These are phyloP conservation scores for Cardiospermum halicacabum DNA, from an alignment of 345 rosid species.

Conservation along the genomic window DNA sequence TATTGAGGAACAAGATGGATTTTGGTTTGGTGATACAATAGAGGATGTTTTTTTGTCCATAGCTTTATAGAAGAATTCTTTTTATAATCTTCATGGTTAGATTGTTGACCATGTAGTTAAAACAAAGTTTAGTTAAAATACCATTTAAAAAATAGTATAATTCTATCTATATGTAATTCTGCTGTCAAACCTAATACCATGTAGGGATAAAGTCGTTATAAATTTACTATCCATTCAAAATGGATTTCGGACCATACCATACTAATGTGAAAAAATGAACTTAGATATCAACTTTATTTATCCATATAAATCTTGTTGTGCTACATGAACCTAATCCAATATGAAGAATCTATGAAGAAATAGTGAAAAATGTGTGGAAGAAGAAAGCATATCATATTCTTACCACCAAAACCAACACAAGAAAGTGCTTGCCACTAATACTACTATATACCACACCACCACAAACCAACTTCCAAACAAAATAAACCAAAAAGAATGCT, in stretches of 20 bases:
- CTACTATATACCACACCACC: no score
- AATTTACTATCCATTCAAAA: no score
- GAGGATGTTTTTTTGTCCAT: background rate
- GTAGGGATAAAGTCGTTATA: no score
- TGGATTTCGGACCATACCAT: no score
- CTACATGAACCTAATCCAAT: no score
- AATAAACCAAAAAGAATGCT: background rate
- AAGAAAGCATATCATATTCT: background rate
- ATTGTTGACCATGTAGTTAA: background rate
- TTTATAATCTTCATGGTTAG: background rate
- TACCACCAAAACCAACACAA: background rate
- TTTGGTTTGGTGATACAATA: background rate
- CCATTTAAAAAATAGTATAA: no score
- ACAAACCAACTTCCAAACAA: background rate
- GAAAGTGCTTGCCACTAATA: constrained; percentile 13
- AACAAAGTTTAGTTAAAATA: no score
- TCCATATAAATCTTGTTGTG: no score
- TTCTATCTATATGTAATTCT: no score
- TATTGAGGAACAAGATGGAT: background rate
- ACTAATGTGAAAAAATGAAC: no score
- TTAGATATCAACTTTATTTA: no score
- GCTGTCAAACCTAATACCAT: no score
- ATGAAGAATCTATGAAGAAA: background rate
- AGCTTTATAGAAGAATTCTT: background rate
- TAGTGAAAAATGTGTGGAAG: background rate